Evolutionary conservation across 768 basidiomycete genomes (phyloP).

Genomic region (Crucibulum laeve): DNA sequence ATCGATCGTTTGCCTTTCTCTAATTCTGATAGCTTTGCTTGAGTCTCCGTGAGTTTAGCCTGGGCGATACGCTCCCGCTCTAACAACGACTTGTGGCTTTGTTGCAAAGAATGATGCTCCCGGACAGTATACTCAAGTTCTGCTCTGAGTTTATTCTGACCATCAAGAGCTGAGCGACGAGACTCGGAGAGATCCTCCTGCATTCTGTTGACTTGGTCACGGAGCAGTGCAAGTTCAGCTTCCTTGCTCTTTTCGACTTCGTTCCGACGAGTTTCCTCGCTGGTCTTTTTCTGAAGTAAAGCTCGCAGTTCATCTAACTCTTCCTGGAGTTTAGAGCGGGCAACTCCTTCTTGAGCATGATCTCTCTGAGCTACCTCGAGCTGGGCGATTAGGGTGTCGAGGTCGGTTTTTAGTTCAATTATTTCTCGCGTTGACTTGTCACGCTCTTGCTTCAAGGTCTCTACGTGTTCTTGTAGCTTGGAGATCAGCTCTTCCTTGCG

Average conservation of each 20-base stretch:
- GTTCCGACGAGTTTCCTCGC: constrained; percentile 77
- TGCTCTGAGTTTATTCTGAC: constrained; percentile 68
- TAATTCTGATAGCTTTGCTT: constrained; percentile 46
- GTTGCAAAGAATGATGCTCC: constrained; percentile 56
- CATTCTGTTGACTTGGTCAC: constrained; percentile 54
- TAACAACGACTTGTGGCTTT: constrained; percentile 60
- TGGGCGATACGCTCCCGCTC: constrained; percentile 54
- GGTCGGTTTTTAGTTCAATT: constrained; percentile 62
- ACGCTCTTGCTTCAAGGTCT: constrained; percentile 49
- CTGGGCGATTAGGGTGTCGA: constrained; percentile 63
- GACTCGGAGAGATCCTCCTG: constrained; percentile 66
- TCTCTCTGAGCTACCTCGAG: constrained; percentile 56
- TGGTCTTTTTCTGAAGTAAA: constrained; percentile 80
- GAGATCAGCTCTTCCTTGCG: constrained; percentile 72
- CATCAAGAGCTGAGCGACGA: constrained; percentile 56
- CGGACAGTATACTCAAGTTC: constrained; percentile 65
- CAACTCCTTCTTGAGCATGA: constrained; percentile 34
- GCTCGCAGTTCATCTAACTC: constrained; percentile 85
- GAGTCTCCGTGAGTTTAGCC: constrained; percentile 43
- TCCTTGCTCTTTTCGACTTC: constrained; percentile 90
- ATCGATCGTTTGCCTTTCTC: constrained; percentile 65
- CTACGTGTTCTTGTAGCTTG: constrained; percentile 48
- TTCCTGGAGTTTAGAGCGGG: constrained; percentile 62
- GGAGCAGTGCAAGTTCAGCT: constrained; percentile 71
- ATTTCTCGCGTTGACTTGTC: constrained; percentile 53